Evolutionary conservation across 1,139 yeast genomes (phyloP).

Genomic region (Kodamaea plutei): DNA sequence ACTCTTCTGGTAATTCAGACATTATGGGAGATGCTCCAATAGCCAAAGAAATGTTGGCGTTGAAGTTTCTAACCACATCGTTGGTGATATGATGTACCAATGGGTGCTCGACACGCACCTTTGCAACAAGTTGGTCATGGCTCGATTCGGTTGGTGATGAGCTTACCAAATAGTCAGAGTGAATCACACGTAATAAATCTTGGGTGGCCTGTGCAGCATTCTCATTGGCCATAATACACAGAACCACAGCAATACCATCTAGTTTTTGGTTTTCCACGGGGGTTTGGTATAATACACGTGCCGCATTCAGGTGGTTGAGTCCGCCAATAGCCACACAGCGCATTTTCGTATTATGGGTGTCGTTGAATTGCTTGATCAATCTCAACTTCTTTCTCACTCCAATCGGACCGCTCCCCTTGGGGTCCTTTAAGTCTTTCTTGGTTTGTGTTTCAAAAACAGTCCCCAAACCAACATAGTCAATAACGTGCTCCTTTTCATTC

Average conservation of each 20-base stretch:
- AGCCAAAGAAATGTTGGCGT: constrained; percentile 87
- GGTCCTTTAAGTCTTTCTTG: constrained; percentile 49
- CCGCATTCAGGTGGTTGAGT: constrained; percentile 60
- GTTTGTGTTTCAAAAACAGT: constrained; percentile 75
- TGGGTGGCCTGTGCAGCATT: constrained; percentile 56
- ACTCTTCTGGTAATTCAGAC: constrained; percentile 78
- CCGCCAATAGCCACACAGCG: constrained; percentile 86
- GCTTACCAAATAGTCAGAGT: background rate
- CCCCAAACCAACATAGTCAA: constrained; percentile 87
- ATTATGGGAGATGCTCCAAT: constrained; percentile 86
- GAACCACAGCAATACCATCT: constrained; percentile 84
- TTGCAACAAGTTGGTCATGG: background rate
- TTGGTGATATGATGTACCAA: constrained; percentile 87
- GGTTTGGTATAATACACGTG: constrained; percentile 51
- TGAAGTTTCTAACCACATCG: constrained; percentile 81
- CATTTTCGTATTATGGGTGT: constrained; percentile 25
- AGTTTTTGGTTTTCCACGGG: constrained; percentile 43
- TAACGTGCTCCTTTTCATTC: constrained; percentile 35
- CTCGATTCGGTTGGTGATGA: background rate
- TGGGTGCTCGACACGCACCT: constrained; percentile 33
- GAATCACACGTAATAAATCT: constrained; percentile 18
- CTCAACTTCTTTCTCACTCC: constrained; percentile 59
- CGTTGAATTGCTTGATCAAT: constrained; percentile 39
- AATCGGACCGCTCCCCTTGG: constrained; percentile 53
- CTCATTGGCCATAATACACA: constrained; percentile 71